A percentile compares a stretch with the other conserved stretches of the same genome.
phyloP scores from a whole-genome alignment of 176 grass and related monocot genomes.

The Chloris gayana region DNA sequence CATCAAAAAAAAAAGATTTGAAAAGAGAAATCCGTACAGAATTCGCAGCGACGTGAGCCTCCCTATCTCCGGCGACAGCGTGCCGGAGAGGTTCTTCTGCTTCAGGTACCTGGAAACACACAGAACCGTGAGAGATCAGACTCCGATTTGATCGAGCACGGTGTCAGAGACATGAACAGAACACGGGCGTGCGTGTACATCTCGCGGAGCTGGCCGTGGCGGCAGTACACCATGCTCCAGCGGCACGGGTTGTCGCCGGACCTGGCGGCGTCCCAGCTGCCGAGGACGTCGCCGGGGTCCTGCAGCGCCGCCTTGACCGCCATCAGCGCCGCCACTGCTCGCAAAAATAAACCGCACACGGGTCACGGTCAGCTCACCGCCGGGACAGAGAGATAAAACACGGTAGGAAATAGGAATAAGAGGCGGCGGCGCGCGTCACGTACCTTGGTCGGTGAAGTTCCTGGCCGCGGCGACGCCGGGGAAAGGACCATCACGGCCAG shows the following conservation, averaged over 20 bases:
- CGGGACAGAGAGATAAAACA: too few species aligned
- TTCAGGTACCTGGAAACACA: conserved; percentile 51
- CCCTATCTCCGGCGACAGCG: conserved; percentile 62
- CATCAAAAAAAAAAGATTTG: too few species aligned
- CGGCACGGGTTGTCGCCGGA: conserved; percentile 63
- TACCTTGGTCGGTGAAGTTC: conserved; percentile 22
- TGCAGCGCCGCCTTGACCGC: conserved; percentile 58
- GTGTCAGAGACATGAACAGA: neutral
- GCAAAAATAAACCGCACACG: neutral
- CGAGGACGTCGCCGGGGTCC: conserved; percentile 58
- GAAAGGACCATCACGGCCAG: conserved; percentile 11
- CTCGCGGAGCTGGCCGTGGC: conserved; percentile 45
- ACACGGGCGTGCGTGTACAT: conserved; percentile 46
- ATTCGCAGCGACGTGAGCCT: conserved; percentile 50
- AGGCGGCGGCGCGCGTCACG: neutral
- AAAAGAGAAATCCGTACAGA: conserved; percentile 50
- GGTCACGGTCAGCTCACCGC: neutral
- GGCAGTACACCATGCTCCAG: conserved; percentile 74
- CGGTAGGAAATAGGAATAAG: too few species aligned
- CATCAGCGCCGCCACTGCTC: conserved; percentile 63
- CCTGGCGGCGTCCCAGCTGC: conserved; percentile 59
- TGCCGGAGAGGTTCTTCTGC: conserved; percentile 62
- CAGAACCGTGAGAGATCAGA: conserved; percentile 13
- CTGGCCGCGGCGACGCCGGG: neutral
- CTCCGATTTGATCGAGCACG: neutral